These are phyloP conservation scores for Colletotrichum phormii DNA, from an alignment of 2,329 filamentous ascomycete species.

Conservation along the genomic window DNA sequence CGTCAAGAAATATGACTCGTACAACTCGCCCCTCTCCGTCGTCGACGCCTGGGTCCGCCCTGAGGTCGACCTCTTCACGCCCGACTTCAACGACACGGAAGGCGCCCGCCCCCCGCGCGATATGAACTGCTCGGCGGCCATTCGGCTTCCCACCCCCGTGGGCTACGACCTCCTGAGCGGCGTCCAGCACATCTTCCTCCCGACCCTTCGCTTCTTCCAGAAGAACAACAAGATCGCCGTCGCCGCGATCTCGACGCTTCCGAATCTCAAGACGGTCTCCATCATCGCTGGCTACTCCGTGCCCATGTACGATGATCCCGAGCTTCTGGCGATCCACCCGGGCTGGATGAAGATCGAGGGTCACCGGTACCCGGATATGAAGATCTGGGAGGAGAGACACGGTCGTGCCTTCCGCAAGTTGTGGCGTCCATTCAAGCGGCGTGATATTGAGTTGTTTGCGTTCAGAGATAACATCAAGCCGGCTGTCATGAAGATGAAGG, in stretches of 20 bases:
- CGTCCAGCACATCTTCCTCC: neutral
- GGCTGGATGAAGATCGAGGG: neutral
- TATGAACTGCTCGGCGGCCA: neutral
- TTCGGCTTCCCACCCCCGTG: neutral
- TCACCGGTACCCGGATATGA: neutral
- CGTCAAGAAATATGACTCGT: neutral
- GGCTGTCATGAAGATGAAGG: neutral
- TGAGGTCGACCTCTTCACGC: slow-evolving; percentile 39
- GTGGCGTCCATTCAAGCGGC: neutral
- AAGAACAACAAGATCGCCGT: neutral
- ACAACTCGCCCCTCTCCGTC: neutral
- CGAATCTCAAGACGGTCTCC: neutral
- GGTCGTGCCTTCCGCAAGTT: neutral
- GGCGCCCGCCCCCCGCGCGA: neutral
- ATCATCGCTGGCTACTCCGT: neutral
- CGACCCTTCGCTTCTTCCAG: neutral
- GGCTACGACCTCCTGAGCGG: neutral
- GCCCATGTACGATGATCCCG: slow-evolving; percentile 1
- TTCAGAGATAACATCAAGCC: neutral
- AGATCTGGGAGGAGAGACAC: neutral
- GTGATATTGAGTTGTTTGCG: neutral
- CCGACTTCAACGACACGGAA: slow-evolving; percentile 39
- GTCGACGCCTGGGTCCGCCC: slow-evolving; percentile 4
- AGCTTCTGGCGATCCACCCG: neutral
- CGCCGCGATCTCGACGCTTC: slow-evolving; percentile 8